Conservation (phyloP, 345 rosid species). For the Cochlearia excelsa region DNA sequence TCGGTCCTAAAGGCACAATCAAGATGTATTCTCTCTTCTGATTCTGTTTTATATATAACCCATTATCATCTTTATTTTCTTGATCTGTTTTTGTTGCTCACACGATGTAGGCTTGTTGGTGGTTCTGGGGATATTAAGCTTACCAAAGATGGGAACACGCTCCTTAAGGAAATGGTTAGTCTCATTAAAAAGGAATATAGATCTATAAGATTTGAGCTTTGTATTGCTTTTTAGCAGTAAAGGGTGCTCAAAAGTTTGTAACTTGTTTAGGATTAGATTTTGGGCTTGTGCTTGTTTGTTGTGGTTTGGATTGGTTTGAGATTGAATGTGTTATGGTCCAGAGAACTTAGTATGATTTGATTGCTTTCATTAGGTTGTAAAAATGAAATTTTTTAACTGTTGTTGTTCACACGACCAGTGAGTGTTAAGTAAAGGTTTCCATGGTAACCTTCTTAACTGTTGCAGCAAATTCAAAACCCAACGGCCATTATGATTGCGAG, state of each 20-base stretch:
- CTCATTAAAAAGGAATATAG: neutral
- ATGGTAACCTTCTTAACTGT: constrained; percentile 47
- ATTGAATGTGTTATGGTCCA: too few relatives aligned
- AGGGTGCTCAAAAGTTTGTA: constrained; percentile 1
- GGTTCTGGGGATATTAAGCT: constrained; percentile 98
- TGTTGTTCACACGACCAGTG: constrained; percentile 30
- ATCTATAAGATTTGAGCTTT: constrained; percentile 19
- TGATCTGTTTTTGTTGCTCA: constrained; percentile 11
- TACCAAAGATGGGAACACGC: constrained; percentile 98
- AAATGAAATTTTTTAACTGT: neutral
- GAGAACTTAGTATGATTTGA: constrained; percentile 17
- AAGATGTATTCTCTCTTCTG: constrained; percentile 52
- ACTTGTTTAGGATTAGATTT: constrained; percentile 1
- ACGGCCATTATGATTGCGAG: constrained; percentile 99
- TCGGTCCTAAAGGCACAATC: constrained; percentile 99
- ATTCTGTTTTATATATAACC: neutral
- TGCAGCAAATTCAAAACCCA: constrained; percentile 99
- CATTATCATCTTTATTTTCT: neutral
- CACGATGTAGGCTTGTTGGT: constrained; percentile 77
- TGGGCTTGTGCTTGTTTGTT: too few relatives aligned
- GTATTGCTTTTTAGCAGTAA: constrained; percentile 9
- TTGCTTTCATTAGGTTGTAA: constrained; percentile 1
- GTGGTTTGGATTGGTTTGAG: too few relatives aligned
- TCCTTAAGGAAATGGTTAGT: constrained; percentile 88
- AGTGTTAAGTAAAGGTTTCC: too few relatives aligned